Conservation (phyloP, 2,329 filamentous ascomycete genomes). For the Colletotrichum magnum region DNA sequence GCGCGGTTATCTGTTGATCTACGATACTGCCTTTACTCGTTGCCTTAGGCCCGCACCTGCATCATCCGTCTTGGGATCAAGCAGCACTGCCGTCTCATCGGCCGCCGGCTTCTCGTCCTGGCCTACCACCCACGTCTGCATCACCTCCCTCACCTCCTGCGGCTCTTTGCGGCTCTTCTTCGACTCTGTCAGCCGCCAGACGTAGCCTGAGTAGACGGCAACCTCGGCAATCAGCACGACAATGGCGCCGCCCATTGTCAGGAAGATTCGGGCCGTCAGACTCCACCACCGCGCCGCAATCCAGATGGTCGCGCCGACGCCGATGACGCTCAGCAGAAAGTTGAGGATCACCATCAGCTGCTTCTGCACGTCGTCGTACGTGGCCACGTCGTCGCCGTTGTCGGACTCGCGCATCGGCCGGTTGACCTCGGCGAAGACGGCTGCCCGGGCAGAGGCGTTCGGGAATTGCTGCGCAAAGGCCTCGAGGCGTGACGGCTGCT, state of each 20-base stretch:
- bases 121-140: constrained; percentile 79
- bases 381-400: constrained; percentile 74
- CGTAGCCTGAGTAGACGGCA: constrained; percentile 81
- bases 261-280: constrained; percentile 76
- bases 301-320: constrained; percentile 84
- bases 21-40: constrained; percentile 24
- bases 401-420: constrained; percentile 61
- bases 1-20: background rate
- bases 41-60: constrained; percentile 35
- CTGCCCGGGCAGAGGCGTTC: constrained; percentile 60
- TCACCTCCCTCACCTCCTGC: constrained; percentile 77
- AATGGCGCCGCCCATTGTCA: constrained; percentile 79
- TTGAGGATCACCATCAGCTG: constrained; percentile 90
- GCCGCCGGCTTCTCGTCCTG: constrained; percentile 47
- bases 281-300: constrained; percentile 84
- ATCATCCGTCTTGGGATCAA: constrained; percentile 25
- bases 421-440: constrained; percentile 69
- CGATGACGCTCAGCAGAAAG: constrained; percentile 87
- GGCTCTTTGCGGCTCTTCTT: constrained; percentile 73
- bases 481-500: constrained; percentile 69
- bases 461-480: constrained; percentile 74
- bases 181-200: constrained; percentile 78
- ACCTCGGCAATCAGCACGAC: constrained; percentile 83
- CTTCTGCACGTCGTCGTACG: constrained; percentile 81
- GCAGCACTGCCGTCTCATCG: constrained; percentile 5